Evolutionary conservation across 176 grass and related monocot genomes (phyloP).

Genomic region (Hyparrhenia diplandra): DNA sequence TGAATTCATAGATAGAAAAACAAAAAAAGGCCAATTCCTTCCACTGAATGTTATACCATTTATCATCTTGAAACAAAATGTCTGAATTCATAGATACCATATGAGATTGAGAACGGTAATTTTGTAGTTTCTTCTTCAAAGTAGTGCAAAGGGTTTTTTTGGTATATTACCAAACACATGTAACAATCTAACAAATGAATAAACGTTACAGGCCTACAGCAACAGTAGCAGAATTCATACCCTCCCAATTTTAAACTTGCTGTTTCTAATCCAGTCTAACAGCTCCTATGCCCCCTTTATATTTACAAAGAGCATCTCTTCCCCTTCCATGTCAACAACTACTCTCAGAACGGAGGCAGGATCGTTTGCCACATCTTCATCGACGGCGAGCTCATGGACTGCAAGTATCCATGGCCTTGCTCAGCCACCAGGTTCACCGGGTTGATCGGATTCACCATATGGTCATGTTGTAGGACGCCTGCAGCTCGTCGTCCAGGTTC

Average conservation of each 20-base stretch:
- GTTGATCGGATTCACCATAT: conserved; percentile 23
- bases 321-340: not conserved
- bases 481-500: conserved; percentile 53
- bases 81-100: not conserved
- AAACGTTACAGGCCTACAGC: conserved; percentile 10
- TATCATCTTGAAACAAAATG: conserved; percentile 4
- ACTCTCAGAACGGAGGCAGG: conserved; percentile 52
- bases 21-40: too few relatives aligned
- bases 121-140: too few relatives aligned
- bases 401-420: conserved; percentile 39
- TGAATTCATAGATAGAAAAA: too few relatives aligned
- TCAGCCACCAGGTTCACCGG: conserved; percentile 22
- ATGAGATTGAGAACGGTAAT: too few relatives aligned
- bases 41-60: too few relatives aligned
- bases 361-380: conserved; percentile 54
- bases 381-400: conserved; percentile 35
- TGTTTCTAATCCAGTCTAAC: conserved; percentile 15
- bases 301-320: conserved; percentile 35
- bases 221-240: conserved; percentile 28
- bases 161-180: not conserved
- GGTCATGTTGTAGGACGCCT: conserved; percentile 34
- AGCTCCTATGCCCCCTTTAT: conserved; percentile 3
- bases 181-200: conserved; percentile 49
- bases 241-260: not conserved
- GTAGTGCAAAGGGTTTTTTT: too few relatives aligned